Percentiles rank a stretch among this genome's conserved stretches.
phyloP scores from a whole-genome alignment of 1,139 yeast genomes.

The Yamadazyma triangularis region DNA sequence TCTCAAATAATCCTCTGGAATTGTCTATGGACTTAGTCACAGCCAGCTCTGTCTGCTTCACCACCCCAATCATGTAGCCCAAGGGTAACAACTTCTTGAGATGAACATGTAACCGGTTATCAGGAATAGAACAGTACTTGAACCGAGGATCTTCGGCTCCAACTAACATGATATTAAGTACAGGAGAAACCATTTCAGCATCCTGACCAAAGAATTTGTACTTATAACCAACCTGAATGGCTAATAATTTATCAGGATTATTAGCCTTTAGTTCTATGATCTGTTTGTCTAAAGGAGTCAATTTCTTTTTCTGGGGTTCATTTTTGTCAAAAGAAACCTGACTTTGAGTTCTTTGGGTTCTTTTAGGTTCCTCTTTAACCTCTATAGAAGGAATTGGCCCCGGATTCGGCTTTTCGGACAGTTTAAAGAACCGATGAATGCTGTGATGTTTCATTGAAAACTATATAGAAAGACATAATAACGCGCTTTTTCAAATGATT shows the following conservation, averaged over 20 bases:
- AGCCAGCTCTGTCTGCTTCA: constrained; percentile 80
- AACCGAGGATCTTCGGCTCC: constrained; percentile 48
- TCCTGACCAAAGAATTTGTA: constrained; percentile 84
- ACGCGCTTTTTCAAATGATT: constrained; percentile 1
- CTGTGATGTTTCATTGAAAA: constrained; percentile 19
- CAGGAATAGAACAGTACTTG: constrained; percentile 86
- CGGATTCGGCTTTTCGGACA: constrained; percentile 5
- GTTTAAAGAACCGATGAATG: constrained; percentile 24
- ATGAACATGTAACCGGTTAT: constrained; percentile 66
- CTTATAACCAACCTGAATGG: constrained; percentile 88
- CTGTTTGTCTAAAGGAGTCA: constrained; percentile 81
- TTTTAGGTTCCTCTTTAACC: too few species aligned
- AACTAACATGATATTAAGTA: constrained; percentile 66
- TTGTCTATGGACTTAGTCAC: constrained; percentile 54
- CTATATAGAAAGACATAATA: neutral
- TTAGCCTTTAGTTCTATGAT: constrained; percentile 56
- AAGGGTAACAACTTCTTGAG: constrained; percentile 58
- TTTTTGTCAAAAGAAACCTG: too few species aligned
- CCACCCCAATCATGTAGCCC: constrained; percentile 80
- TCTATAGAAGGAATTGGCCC: too few species aligned
- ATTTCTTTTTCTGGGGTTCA: constrained; percentile 6
- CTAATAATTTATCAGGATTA: constrained; percentile 63
- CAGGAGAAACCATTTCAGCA: constrained; percentile 63
- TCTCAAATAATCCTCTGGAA: constrained; percentile 47
- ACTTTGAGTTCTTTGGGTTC: too few species aligned